A percentile compares a stretch with the other conserved stretches of the same genome.
Conservation (phyloP, 176 grass and related monocot genomes). For the Saccharum officinarum region DNA sequence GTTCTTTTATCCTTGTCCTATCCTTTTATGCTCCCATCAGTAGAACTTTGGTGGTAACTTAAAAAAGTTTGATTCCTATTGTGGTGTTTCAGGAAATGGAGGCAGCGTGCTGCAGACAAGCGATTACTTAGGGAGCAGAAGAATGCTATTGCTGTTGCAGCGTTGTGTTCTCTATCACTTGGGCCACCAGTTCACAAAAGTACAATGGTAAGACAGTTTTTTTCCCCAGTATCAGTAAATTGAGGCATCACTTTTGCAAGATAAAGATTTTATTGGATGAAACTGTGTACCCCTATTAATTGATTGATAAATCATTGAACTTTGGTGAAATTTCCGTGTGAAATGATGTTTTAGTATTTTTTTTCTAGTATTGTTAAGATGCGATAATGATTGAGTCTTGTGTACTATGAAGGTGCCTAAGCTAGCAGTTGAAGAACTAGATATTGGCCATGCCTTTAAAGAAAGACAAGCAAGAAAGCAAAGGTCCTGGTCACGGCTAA, state of each 20-base stretch:
- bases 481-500: constrained; percentile 70
- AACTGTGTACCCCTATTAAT: neutral
- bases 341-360: constrained; percentile 23
- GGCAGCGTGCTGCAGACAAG: constrained; percentile 48
- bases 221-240: constrained; percentile 4
- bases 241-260: neutral
- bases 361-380: neutral
- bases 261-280: neutral
- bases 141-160: constrained; percentile 56
- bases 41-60: constrained; percentile 16
- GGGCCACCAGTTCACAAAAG: constrained; percentile 63
- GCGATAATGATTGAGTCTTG: constrained; percentile 30
- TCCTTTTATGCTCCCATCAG: constrained; percentile 3
- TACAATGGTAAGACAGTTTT: constrained; percentile 34
- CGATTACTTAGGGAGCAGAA: constrained; percentile 65
- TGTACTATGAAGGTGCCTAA: constrained; percentile 57
- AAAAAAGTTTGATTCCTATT: constrained; percentile 15
- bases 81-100: constrained; percentile 76
- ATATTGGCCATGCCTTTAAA: constrained; percentile 63
- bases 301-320: neutral
- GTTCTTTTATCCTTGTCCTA: constrained; percentile 22
- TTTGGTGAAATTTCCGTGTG: neutral
- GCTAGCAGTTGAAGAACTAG: constrained; percentile 43
- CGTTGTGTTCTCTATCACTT: constrained; percentile 69
- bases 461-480: constrained; percentile 52